A percentile compares a stretch with the other conserved stretches of the same genome.
These are phyloP conservation scores for Mentha longifolia DNA, from an alignment of 257 asterid species.

Conservation along the genomic window DNA sequence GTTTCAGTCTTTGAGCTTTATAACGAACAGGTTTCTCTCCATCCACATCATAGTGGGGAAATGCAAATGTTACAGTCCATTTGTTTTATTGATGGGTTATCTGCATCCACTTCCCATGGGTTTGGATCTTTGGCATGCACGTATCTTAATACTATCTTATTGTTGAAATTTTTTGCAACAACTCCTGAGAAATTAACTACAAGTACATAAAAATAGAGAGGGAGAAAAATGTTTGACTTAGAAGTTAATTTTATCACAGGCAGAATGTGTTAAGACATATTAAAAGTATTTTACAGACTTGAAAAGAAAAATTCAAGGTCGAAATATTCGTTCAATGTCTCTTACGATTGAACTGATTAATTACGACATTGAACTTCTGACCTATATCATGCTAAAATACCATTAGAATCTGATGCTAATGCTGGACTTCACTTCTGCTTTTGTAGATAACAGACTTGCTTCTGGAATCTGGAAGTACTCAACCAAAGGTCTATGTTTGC, in stretches of 20 bases:
- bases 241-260: not conserved
- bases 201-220: not conserved
- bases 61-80: constrained; percentile 25
- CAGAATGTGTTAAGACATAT: not conserved
- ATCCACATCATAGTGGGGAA: constrained; percentile 24
- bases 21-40: constrained; percentile 79
- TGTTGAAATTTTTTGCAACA: constrained; percentile 19
- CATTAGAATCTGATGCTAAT: constrained; percentile 48
- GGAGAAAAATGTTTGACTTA: too few species aligned
- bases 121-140: constrained; percentile 23
- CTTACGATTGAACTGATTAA: not conserved
- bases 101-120: constrained; percentile 21
- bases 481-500: constrained; percentile 63
- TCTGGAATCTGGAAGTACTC: constrained; percentile 62
- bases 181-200: not conserved
- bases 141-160: not conserved
- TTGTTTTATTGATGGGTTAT: constrained; percentile 20
- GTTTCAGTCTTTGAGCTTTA: constrained; percentile 87
- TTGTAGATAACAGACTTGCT: constrained; percentile 88
- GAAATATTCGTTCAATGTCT: not conserved
- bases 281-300: not conserved
- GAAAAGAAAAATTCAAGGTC: not conserved
- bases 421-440: constrained; percentile 38
- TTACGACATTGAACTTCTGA: not conserved
- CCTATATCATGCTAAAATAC: constrained; percentile 28